phyloP scores from a whole-genome alignment of 345 rosid species.

The Brassica incana region DNA sequence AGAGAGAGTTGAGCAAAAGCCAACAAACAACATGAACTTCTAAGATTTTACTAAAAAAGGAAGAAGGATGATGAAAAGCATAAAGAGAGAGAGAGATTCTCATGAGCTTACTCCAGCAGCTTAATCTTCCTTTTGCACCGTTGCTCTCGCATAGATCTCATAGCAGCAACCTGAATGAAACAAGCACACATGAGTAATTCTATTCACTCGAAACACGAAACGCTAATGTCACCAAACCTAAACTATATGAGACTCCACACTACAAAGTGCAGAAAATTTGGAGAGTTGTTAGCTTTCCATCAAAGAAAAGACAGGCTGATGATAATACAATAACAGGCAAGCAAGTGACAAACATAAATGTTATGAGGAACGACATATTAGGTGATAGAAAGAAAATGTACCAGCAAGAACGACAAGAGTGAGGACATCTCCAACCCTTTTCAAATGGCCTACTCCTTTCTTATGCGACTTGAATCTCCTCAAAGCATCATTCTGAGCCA shows the following conservation, averaged over 20 bases:
- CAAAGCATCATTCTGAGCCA: background rate
- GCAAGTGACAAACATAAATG: background rate
- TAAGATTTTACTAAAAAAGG: background rate
- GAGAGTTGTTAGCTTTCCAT: background rate
- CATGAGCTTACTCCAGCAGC: constrained; percentile 46
- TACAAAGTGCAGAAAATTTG: background rate
- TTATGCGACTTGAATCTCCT: background rate
- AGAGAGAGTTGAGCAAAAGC: background rate
- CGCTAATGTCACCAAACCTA: background rate
- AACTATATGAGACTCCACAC: background rate
- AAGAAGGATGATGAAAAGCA: background rate
- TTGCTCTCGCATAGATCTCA: constrained; percentile 76
- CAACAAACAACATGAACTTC: constrained; percentile 8
- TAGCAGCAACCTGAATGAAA: constrained; percentile 83
- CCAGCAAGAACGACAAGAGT: background rate
- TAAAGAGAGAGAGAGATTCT: constrained; percentile 1
- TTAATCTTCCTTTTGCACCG: constrained; percentile 72
- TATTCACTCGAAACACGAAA: background rate
- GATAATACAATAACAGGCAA: too few relatives aligned
- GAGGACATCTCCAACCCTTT: background rate
- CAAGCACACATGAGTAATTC: background rate
- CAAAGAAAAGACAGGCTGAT: background rate
- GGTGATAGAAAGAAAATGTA: background rate
- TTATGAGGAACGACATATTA: background rate
- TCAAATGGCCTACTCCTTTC: background rate